Conservation (phyloP, 306 rosid species). For the Luffa aegyptiaca region DNA sequence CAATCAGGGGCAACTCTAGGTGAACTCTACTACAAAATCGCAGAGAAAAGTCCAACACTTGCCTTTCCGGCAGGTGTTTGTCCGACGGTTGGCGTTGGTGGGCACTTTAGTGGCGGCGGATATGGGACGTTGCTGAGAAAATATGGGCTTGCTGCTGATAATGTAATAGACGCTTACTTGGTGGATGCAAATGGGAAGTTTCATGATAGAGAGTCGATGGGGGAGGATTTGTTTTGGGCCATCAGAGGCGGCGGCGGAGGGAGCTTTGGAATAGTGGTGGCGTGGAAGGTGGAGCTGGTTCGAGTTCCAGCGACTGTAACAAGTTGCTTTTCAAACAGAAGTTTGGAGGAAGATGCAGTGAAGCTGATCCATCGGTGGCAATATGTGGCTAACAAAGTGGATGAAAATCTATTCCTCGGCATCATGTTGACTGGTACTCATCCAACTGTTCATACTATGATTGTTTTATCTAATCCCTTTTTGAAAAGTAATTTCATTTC, state of each 20-base stretch:
- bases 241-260: background rate
- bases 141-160: background rate
- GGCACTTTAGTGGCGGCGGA: background rate
- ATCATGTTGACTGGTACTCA: background rate
- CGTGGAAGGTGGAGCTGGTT: slow-evolving; percentile 54
- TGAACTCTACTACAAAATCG: background rate
- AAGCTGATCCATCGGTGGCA: background rate
- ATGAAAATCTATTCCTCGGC: background rate
- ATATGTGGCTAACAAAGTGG: background rate
- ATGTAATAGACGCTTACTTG: background rate
- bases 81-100: background rate
- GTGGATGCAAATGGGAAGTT: background rate
- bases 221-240: background rate
- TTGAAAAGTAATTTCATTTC: no score
- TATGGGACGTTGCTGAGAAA: background rate
- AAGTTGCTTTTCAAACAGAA: background rate
- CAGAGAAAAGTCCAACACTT: background rate
- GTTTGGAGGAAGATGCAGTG: background rate
- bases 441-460: no score
- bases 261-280: slow-evolving; percentile 44
- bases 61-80: background rate
- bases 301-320: slow-evolving; percentile 42
- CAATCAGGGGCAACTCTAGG: background rate
- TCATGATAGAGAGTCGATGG: background rate
- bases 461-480: no score